Conservation (phyloP, 352 stramenopile genomes). For the Globisporangium nagaii region DNA sequence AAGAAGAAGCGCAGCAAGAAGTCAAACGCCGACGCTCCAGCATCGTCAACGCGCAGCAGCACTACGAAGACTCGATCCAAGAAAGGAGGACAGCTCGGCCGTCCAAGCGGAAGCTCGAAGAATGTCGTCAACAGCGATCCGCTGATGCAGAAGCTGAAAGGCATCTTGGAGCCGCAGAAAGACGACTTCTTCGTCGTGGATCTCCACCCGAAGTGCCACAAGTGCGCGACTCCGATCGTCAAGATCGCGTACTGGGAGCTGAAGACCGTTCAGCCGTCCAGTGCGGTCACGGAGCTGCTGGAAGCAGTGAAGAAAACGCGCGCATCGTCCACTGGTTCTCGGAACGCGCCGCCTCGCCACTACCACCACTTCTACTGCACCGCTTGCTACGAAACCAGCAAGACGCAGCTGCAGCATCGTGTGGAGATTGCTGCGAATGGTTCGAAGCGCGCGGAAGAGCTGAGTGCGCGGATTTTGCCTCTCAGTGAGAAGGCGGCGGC, state of each 20-base stretch:
- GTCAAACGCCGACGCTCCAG: constrained; percentile 44
- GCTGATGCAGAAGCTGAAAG: constrained; percentile 97
- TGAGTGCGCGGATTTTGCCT: constrained; percentile 55
- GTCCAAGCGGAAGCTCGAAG: constrained; percentile 49
- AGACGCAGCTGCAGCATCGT: constrained; percentile 68
- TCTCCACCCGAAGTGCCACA: constrained; percentile 89
- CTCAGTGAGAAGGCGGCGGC: constrained; percentile 55
- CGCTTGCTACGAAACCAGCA: constrained; percentile 66
- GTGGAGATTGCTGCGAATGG: constrained; percentile 62
- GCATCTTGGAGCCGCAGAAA: constrained; percentile 98
- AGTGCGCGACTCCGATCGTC: constrained; percentile 79
- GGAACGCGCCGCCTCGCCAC: constrained; percentile 63
- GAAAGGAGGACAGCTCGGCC: constrained; percentile 38
- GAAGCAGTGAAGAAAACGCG: constrained; percentile 73
- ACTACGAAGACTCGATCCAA: constrained; percentile 68
- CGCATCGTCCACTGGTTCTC: constrained; percentile 50
- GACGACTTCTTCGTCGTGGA: constrained; percentile 99
- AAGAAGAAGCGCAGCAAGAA: constrained; percentile 84
- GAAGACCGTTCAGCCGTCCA: constrained; percentile 55
- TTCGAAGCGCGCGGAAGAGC: constrained; percentile 58
- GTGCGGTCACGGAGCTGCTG: constrained; percentile 73
- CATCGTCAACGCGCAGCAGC: constrained; percentile 47
- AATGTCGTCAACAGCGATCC: constrained; percentile 87
- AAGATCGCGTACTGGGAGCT: constrained; percentile 83
- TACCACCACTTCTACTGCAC: constrained; percentile 83